phyloP scores from a whole-genome alignment of 352 stramenopile genomes.

The Phytopythium vexans region DNA sequence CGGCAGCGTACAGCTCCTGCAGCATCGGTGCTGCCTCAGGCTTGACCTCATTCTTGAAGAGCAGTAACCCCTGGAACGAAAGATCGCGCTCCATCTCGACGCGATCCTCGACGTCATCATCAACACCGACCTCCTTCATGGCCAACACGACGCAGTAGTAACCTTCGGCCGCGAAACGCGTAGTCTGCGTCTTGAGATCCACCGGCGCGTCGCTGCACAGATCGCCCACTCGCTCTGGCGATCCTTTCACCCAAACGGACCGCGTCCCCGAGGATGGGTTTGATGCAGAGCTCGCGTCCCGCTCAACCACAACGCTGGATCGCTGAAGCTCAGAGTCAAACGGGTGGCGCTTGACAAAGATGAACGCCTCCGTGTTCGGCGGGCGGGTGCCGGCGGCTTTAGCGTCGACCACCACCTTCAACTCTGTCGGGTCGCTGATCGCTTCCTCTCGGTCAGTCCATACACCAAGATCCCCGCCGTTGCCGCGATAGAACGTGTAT shows the following conservation, averaged over 20 bases:
- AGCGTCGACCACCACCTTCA: background rate
- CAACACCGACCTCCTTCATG: slow-evolving; percentile 20
- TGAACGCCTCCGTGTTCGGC: slow-evolving; percentile 5
- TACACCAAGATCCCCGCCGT: slow-evolving; percentile 1
- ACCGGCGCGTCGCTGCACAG: slow-evolving; percentile 3
- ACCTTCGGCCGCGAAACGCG: slow-evolving; percentile 37
- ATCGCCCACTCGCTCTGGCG: slow-evolving; percentile 13
- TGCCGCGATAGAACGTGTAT: slow-evolving; percentile 16
- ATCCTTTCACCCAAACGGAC: slow-evolving; percentile 37
- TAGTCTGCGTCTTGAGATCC: slow-evolving; percentile 26
- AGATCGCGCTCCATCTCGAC: slow-evolving; percentile 44
- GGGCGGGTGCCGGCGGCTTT: background rate
- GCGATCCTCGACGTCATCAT: slow-evolving; percentile 10
- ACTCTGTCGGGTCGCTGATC: background rate
- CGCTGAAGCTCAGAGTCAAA: slow-evolving; percentile 38
- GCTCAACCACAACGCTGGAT: slow-evolving; percentile 34
- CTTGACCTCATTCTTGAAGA: slow-evolving; percentile 78
- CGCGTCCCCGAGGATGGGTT: slow-evolving; percentile 8
- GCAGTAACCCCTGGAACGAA: slow-evolving; percentile 52
- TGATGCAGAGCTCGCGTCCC: background rate
- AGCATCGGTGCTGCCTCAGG: slow-evolving; percentile 57
- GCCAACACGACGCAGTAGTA: slow-evolving; percentile 62
- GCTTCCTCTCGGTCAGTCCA: background rate
- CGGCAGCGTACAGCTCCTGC: slow-evolving; percentile 44
- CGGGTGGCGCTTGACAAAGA: slow-evolving; percentile 29